These are phyloP conservation scores for Houttuynia cordata DNA, from an alignment of 164 flowering plant species.

Conservation along the genomic window DNA sequence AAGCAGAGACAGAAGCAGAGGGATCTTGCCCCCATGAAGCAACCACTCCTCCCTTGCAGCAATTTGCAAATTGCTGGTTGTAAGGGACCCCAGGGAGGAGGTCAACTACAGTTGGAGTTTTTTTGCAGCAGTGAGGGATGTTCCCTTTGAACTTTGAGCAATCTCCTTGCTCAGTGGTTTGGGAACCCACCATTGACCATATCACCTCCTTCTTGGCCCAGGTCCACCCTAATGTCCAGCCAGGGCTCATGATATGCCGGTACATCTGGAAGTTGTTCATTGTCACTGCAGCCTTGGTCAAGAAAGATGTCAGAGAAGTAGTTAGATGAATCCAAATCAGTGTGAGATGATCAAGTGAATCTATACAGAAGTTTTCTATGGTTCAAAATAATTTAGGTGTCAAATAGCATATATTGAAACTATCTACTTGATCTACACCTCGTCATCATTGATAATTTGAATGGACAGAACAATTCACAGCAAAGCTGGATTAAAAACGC, in stretches of 20 bases:
- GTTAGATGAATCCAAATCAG: not conserved
- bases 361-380: not conserved
- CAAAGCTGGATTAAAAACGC: too few species aligned
- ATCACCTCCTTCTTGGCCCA: constrained; percentile 84
- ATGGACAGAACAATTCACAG: too few species aligned
- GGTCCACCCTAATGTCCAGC: constrained; percentile 70
- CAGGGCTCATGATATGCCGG: constrained; percentile 51
- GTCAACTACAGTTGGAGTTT: constrained; percentile 58
- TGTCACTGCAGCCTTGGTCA: constrained; percentile 46
- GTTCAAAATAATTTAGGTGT: not conserved
- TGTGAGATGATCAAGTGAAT: not conserved
- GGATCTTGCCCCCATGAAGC: constrained; percentile 60
- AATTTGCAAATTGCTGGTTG: constrained; percentile 58
- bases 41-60: constrained; percentile 64
- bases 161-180: constrained; percentile 77
- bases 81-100: constrained; percentile 60
- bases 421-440: too few species aligned
- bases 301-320: not conserved
- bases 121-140: constrained; percentile 72
- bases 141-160: constrained; percentile 64
- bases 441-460: too few species aligned
- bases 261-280: constrained; percentile 59
- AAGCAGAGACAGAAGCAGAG: constrained; percentile 33
- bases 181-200: constrained; percentile 70
- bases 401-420: not conserved